These are phyloP conservation scores for Brettanomyces anomalus DNA, from an alignment of 805 yeast genomes.

Conservation along the genomic window DNA sequence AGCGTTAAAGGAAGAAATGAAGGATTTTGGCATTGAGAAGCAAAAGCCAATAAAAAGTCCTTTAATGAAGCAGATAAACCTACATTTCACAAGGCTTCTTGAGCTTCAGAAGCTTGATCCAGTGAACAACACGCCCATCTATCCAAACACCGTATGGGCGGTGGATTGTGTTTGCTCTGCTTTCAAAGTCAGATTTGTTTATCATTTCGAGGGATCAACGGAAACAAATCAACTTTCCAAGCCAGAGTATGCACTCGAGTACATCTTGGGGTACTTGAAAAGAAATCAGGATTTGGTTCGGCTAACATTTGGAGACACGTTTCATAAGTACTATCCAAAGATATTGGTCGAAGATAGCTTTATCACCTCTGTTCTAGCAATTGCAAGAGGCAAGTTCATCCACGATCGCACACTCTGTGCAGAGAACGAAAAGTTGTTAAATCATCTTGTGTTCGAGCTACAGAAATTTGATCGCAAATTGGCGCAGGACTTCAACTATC, in stretches of 20 bases:
- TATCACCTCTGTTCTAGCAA: slow-evolving; percentile 38
- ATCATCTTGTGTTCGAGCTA: slow-evolving; percentile 51
- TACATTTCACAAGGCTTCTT: slow-evolving; percentile 6
- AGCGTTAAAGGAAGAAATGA: no score
- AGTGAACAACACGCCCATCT: slow-evolving; percentile 25
- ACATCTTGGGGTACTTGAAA: slow-evolving; percentile 33
- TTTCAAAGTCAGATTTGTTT: slow-evolving; percentile 42
- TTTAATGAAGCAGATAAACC: not conserved
- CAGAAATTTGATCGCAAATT: slow-evolving; percentile 49
- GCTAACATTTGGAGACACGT: slow-evolving; percentile 21
- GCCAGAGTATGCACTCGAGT: slow-evolving; percentile 65
- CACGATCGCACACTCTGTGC: slow-evolving; percentile 15
- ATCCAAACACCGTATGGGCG: slow-evolving; percentile 40
- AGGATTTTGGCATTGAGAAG: not conserved
- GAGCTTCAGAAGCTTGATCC: slow-evolving; percentile 25
- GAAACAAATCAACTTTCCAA: slow-evolving; percentile 58
- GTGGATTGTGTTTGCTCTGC: slow-evolving; percentile 37
- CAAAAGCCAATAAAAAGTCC: not conserved
- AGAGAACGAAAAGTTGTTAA: slow-evolving; percentile 37
- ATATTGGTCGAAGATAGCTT: slow-evolving; percentile 25
- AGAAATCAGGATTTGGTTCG: slow-evolving; percentile 22
- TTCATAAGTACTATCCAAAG: slow-evolving; percentile 14
- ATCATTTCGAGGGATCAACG: slow-evolving; percentile 46
- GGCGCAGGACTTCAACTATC: slow-evolving; percentile 29
- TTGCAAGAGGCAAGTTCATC: slow-evolving; percentile 36